Evolutionary conservation across 106 monocot genomes (phyloP).

Genomic region (Narthecium ossifragum): DNA sequence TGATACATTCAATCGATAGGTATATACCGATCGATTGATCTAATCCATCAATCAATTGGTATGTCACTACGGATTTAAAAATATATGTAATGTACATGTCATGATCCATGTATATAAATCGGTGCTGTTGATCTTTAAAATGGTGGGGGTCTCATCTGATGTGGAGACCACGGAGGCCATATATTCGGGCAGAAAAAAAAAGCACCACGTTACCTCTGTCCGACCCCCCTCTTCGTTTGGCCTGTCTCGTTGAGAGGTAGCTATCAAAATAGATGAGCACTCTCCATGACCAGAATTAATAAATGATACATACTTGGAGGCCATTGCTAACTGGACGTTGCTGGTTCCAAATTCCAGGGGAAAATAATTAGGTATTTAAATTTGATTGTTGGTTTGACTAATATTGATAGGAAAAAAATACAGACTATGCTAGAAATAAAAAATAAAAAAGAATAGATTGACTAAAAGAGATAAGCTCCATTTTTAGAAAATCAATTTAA

Average conservation of each 20-base stretch:
- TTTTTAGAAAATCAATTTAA: no score
- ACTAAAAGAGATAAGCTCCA: neutral
- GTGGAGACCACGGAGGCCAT: neutral
- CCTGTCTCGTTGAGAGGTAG: neutral
- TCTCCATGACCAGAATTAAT: neutral
- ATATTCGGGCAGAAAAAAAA: no score
- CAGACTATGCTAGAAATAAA: neutral
- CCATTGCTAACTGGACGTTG: neutral
- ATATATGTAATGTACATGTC: neutral
- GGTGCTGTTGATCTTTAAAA: no score
- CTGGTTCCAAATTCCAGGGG: neutral
- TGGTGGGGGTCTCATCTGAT: neutral
- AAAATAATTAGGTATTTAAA: neutral
- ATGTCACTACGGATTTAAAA: neutral
- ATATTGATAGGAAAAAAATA: neutral
- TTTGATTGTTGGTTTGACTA: neutral
- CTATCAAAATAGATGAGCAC: neutral
- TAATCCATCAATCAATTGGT: neutral
- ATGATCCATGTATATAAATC: no score
- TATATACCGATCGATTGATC: neutral
- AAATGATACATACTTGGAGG: neutral
- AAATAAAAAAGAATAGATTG: neutral
- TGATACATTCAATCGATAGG: neutral
- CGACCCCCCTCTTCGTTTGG: neutral
- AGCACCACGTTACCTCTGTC: neutral